Evolutionary conservation across 768 basidiomycete genomes (phyloP).

Genomic region (Vararia minispora): DNA sequence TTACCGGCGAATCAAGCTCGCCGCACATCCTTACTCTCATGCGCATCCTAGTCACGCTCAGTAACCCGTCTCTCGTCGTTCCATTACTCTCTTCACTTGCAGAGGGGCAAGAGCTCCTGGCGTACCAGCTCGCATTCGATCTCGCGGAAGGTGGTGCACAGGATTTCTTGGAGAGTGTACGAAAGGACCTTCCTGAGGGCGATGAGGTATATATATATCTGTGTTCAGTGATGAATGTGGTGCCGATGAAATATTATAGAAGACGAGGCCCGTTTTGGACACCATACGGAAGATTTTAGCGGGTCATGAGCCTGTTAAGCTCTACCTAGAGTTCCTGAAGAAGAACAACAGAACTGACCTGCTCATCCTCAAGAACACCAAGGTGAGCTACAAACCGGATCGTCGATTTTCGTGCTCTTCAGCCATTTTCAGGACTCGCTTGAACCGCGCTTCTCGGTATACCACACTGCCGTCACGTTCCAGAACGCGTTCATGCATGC

Average conservation of each 20-base stretch:
- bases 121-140: slow-evolving; percentile 95
- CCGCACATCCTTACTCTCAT: slow-evolving; percentile 74
- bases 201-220: slow-evolving; percentile 35
- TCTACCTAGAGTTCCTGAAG: slow-evolving; percentile 93
- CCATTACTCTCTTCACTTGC: slow-evolving; percentile 65
- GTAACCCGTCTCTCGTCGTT: slow-evolving; percentile 69
- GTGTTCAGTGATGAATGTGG: not conserved
- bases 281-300: slow-evolving; percentile 75
- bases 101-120: slow-evolving; percentile 59
- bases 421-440: slow-evolving; percentile 57
- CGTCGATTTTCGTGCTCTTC: slow-evolving; percentile 1
- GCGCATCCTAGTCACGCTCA: slow-evolving; percentile 81
- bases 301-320: slow-evolving; percentile 84
- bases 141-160: slow-evolving; percentile 89
- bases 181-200: slow-evolving; percentile 56
- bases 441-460: slow-evolving; percentile 91
- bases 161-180: slow-evolving; percentile 77
- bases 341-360: slow-evolving; percentile 90
- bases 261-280: slow-evolving; percentile 52
- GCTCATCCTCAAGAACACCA: slow-evolving; percentile 85
- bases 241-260: slow-evolving; percentile 27
- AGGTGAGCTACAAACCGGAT: slow-evolving; percentile 42
- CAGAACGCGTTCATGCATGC: slow-evolving; percentile 98
- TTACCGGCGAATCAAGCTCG: slow-evolving; percentile 58
- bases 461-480: slow-evolving; percentile 91